Conservation (phyloP, 345 rosid genomes). For the Excoecaria cochinchinensis region DNA sequence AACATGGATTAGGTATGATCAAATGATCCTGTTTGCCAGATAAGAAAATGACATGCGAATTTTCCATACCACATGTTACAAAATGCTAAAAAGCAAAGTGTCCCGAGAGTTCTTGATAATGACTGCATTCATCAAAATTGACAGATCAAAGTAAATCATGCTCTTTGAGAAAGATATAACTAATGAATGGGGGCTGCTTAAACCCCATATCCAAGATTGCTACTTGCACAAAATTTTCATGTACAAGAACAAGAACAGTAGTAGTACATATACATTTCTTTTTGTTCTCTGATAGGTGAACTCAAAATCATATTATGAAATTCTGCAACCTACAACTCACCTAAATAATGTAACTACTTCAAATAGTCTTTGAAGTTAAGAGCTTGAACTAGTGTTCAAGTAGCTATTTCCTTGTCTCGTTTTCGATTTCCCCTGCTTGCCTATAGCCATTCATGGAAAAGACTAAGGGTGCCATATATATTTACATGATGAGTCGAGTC, state of each 20-base stretch:
- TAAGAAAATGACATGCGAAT: background rate
- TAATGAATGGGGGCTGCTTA: too few relatives aligned
- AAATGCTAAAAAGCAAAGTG: background rate
- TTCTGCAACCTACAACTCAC: conserved; percentile 5
- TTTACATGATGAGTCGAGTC: background rate
- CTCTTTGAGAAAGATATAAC: background rate
- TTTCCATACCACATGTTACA: background rate
- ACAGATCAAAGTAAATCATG: background rate
- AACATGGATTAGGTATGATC: conserved; percentile 8
- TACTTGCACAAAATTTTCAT: background rate
- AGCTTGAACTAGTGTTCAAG: background rate
- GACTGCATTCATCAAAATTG: background rate
- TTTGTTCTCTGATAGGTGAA: background rate
- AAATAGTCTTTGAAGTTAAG: background rate
- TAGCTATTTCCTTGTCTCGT: background rate
- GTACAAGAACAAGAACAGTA: background rate
- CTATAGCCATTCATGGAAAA: background rate
- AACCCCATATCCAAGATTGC: background rate
- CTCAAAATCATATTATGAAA: background rate
- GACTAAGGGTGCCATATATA: too few relatives aligned
- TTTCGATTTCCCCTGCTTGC: too few relatives aligned
- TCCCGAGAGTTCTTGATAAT: background rate
- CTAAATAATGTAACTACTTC: background rate
- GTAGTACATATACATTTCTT: background rate
- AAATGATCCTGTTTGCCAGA: background rate